These are phyloP conservation scores for Alternaria ventricosa DNA, from an alignment of 2,329 filamentous ascomycete genomes.

Conservation along the genomic window DNA sequence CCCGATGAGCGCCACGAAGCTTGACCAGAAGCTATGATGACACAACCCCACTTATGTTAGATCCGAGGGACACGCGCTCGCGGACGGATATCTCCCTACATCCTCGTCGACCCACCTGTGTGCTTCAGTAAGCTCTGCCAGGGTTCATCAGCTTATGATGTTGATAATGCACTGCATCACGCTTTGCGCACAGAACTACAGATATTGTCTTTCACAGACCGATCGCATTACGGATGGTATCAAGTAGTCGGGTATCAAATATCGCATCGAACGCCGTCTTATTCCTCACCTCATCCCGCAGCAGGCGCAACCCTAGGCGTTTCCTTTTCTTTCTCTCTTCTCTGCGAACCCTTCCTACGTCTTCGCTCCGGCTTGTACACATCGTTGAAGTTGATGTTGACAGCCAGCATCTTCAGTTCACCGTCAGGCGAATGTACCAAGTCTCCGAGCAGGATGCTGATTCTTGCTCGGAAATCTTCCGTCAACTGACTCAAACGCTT, in stretches of 20 bases:
- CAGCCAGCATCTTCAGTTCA: slow-evolving; percentile 93
- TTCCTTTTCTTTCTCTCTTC: slow-evolving; percentile 39
- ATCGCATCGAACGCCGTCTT: neutral
- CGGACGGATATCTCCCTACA: neutral
- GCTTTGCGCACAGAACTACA: too few species aligned
- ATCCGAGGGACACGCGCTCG: neutral
- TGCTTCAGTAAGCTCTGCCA: neutral
- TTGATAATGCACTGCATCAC: neutral
- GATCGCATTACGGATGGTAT: neutral
- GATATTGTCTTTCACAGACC: too few species aligned
- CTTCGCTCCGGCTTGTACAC: slow-evolving; percentile 81
- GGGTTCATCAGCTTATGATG: neutral
- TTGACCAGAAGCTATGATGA: neutral
- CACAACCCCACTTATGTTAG: neutral
- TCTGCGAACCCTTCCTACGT: slow-evolving; percentile 55
- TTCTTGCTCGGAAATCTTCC: slow-evolving; percentile 74
- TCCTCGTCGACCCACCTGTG: neutral
- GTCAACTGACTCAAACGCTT: slow-evolving; percentile 75
- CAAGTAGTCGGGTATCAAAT: slow-evolving; percentile 10
- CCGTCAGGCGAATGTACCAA: slow-evolving; percentile 91
- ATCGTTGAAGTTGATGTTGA: slow-evolving; percentile 99
- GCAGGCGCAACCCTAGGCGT: slow-evolving; percentile 18
- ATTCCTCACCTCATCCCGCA: neutral
- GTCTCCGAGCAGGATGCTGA: slow-evolving; percentile 86
- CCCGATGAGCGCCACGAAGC: neutral